Percentiles rank a stretch among this genome's conserved stretches.
phyloP scores from a whole-genome alignment of 148 eudicot species.

The Polygonum maritimum region DNA sequence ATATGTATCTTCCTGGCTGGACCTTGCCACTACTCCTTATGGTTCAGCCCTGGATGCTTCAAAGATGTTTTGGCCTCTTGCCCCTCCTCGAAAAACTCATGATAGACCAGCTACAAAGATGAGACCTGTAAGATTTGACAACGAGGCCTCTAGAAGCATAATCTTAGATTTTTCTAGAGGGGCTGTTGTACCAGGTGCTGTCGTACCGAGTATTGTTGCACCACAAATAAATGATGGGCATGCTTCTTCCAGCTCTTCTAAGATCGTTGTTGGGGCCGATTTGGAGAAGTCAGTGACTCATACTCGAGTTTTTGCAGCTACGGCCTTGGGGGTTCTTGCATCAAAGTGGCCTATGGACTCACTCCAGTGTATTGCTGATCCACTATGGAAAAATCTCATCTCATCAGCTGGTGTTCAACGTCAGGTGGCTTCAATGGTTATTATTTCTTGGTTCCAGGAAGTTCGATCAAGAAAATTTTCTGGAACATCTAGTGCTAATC shows the following conservation, averaged over 20 bases:
- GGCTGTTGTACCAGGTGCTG: background rate
- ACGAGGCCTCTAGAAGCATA: slow-evolving; percentile 25
- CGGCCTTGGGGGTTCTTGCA: slow-evolving; percentile 83
- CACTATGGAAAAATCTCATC: slow-evolving; percentile 71
- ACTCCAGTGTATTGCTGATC: slow-evolving; percentile 46
- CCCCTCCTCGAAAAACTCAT: slow-evolving; percentile 81
- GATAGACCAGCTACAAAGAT: slow-evolving; percentile 77
- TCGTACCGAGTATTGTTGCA: background rate
- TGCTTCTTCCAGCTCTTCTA: slow-evolving; percentile 36
- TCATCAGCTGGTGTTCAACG: slow-evolving; percentile 90
- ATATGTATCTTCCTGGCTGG: slow-evolving; percentile 79
- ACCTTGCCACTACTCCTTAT: slow-evolving; percentile 79
- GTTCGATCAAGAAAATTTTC: slow-evolving; percentile 28
- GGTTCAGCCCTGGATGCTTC: slow-evolving; percentile 74
- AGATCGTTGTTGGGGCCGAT: slow-evolving; percentile 89
- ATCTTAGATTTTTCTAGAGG: slow-evolving; percentile 33
- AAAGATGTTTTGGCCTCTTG: slow-evolving; percentile 95
- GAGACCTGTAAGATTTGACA: slow-evolving; percentile 69
- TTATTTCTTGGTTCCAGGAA: slow-evolving; percentile 93
- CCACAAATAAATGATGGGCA: slow-evolving; percentile 48
- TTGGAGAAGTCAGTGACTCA: slow-evolving; percentile 74
- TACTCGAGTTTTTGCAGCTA: slow-evolving; percentile 76
- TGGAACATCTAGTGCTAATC: slow-evolving; percentile 23
- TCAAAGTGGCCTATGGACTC: slow-evolving; percentile 65
- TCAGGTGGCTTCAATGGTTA: slow-evolving; percentile 92